Evolutionary conservation across 768 basidiomycete species (phyloP).

Genomic region (Leucogyrophana mollusca): DNA sequence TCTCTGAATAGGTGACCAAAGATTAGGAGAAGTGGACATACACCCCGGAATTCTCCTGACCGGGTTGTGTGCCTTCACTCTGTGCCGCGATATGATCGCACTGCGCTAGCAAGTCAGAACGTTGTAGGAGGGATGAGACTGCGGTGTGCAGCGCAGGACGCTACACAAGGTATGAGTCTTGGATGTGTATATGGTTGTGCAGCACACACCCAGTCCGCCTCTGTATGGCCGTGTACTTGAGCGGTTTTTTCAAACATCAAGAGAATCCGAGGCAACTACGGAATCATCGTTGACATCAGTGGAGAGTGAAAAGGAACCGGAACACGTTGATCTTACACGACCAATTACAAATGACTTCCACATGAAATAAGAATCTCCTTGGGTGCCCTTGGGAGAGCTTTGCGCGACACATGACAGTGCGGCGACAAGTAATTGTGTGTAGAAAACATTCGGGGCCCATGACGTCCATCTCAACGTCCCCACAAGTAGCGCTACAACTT

Average conservation of each 20-base stretch:
- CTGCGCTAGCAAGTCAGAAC: conserved; percentile 52
- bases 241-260: conserved; percentile 53
- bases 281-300: conserved; percentile 2
- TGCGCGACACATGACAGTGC: conserved; percentile 64
- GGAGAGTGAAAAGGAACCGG: conserved; percentile 1
- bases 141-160: conserved; percentile 48
- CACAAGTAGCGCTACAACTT: conserved; percentile 54
- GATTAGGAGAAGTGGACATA: too few relatives aligned
- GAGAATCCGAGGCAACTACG: conserved; percentile 62
- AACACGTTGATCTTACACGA: conserved; percentile 55
- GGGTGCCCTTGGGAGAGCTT: conserved; percentile 31
- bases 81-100: conserved; percentile 48
- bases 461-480: conserved; percentile 60
- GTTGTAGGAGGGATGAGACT: conserved; percentile 45
- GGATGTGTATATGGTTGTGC: too few relatives aligned
- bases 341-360: conserved; percentile 76
- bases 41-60: conserved; percentile 15
- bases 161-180: conserved; percentile 24
- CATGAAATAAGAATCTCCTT: conserved; percentile 36
- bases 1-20: too few relatives aligned
- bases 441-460: conserved; percentile 63
- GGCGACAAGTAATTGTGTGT: conserved; percentile 64
- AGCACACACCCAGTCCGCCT: conserved; percentile 54
- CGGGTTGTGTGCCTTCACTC: conserved; percentile 18
- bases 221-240: conserved; percentile 44